Evolutionary conservation across 768 basidiomycete species (phyloP).

Genomic region (Calocera viscosa): DNA sequence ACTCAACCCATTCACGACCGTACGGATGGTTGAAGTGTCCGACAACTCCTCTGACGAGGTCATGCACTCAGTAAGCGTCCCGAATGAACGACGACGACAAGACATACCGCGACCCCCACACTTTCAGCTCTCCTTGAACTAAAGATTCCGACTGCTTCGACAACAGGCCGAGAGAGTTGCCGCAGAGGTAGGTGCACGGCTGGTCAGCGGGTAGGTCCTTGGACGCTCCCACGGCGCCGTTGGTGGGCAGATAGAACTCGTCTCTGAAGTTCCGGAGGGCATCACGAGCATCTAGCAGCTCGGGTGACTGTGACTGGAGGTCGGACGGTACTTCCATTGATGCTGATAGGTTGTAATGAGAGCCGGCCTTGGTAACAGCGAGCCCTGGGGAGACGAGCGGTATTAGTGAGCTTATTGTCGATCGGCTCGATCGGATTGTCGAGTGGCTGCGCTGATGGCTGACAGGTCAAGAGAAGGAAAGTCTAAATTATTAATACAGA

Average conservation of each 20-base stretch:
- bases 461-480: background rate
- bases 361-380: background rate
- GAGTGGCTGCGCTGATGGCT: background rate
- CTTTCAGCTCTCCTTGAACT: slow-evolving; percentile 67
- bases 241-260: slow-evolving; percentile 17
- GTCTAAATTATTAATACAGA: background rate
- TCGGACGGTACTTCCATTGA: background rate
- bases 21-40: slow-evolving; percentile 89
- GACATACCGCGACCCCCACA: slow-evolving; percentile 55
- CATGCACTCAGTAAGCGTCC: slow-evolving; percentile 33
- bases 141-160: slow-evolving; percentile 59
- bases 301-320: background rate
- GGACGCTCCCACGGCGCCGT: slow-evolving; percentile 14
- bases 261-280: slow-evolving; percentile 13
- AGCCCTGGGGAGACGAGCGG: background rate
- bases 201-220: slow-evolving; percentile 30
- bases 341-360: background rate
- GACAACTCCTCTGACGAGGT: slow-evolving; percentile 53
- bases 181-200: slow-evolving; percentile 75
- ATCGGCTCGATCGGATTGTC: background rate
- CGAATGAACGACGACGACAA: background rate
- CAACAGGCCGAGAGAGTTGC: slow-evolving; percentile 84
- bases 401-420: background rate
- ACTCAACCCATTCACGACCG: slow-evolving; percentile 67
- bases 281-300: slow-evolving; percentile 14